phyloP scores from a whole-genome alignment of 352 stramenopile genomes.

The Globisporangium okanoganense region DNA sequence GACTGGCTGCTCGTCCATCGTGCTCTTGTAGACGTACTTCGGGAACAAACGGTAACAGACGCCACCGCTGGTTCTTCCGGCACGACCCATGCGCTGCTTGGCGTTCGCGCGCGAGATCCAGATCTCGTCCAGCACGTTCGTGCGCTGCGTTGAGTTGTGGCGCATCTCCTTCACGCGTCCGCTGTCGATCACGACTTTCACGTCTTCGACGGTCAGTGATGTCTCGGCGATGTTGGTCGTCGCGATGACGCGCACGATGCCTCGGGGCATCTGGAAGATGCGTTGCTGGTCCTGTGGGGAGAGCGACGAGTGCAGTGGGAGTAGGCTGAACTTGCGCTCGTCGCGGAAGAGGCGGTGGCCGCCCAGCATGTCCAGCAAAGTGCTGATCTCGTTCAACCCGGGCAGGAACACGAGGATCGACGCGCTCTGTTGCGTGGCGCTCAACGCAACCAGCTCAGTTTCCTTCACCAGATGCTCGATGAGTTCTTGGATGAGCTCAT shows the following conservation, averaged over 20 bases:
- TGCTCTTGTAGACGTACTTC: slow-evolving; percentile 60
- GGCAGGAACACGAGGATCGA: slow-evolving; percentile 96
- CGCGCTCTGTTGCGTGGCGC: slow-evolving; percentile 26
- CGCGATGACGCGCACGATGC: slow-evolving; percentile 91
- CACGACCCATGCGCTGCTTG: slow-evolving; percentile 87
- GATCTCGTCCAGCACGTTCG: slow-evolving; percentile 88
- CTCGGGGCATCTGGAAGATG: slow-evolving; percentile 82
- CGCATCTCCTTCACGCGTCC: slow-evolving; percentile 93
- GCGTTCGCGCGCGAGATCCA: slow-evolving; percentile 90
- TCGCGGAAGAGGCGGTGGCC: slow-evolving; percentile 50
- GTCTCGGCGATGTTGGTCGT: slow-evolving; percentile 98
- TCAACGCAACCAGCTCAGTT: slow-evolving; percentile 29
- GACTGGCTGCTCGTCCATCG: slow-evolving; percentile 79
- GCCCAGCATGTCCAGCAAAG: slow-evolving; percentile 66
- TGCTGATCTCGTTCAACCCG: slow-evolving; percentile 93
- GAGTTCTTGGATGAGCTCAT: slow-evolving; percentile 90
- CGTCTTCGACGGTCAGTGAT: slow-evolving; percentile 94
- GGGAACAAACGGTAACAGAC: slow-evolving; percentile 89
- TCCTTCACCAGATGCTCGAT: slow-evolving; percentile 78
- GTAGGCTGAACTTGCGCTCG: slow-evolving; percentile 55
- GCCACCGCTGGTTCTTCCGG: slow-evolving; percentile 90
- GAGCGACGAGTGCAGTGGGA: slow-evolving; percentile 94
- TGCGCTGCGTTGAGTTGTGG: slow-evolving; percentile 76
- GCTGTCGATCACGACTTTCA: slow-evolving; percentile 94
- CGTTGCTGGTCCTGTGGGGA: slow-evolving; percentile 91